Evolutionary conservation across 805 yeast species (phyloP).

Genomic region (Ogataea naganishii): DNA sequence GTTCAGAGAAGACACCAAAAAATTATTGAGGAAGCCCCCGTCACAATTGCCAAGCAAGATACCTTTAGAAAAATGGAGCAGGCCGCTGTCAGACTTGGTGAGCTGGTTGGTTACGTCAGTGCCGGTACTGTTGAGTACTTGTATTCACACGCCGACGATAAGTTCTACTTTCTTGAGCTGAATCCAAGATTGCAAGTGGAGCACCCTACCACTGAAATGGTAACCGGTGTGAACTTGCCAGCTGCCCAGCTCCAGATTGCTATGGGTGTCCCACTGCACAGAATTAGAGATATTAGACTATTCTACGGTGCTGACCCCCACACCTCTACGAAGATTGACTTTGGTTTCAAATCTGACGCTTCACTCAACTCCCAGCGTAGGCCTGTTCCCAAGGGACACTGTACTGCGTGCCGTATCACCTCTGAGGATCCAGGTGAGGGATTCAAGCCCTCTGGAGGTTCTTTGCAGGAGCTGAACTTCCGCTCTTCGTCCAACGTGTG

Average conservation of each 20-base stretch:
- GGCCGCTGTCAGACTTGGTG: constrained; percentile 96
- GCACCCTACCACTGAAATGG: constrained; percentile 99
- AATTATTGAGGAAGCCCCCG: constrained; percentile 99
- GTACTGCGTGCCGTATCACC: constrained; percentile 98
- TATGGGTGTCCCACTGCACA: constrained; percentile 97
- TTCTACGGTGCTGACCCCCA: constrained; percentile 96
- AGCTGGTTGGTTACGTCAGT: constrained; percentile 94
- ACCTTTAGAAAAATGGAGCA: constrained; percentile 90
- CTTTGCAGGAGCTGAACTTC: constrained; percentile 91
- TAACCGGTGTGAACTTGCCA: constrained; percentile 94
- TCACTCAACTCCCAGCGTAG: constrained; percentile 75
- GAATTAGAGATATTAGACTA: constrained; percentile 86
- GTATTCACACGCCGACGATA: constrained; percentile 88
- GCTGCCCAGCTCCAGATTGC: constrained; percentile 98
- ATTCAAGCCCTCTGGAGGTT: constrained; percentile 97
- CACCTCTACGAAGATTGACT: constrained; percentile 82
- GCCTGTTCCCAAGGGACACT: constrained; percentile 96
- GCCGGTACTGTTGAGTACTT: constrained; percentile 99
- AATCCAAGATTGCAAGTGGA: constrained; percentile 99
- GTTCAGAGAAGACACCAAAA: constrained; percentile 99
- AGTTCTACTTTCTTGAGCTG: constrained; percentile 91
- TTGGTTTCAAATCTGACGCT: constrained; percentile 69
- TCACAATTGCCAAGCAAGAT: constrained; percentile 79
- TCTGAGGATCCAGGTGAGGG: constrained; percentile 99
- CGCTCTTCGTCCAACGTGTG: constrained; percentile 96